Base-by-base conservation (phyloP, 2,329 filamentous ascomycete species). In the Beauveria scarabaeidicola region DNA sequence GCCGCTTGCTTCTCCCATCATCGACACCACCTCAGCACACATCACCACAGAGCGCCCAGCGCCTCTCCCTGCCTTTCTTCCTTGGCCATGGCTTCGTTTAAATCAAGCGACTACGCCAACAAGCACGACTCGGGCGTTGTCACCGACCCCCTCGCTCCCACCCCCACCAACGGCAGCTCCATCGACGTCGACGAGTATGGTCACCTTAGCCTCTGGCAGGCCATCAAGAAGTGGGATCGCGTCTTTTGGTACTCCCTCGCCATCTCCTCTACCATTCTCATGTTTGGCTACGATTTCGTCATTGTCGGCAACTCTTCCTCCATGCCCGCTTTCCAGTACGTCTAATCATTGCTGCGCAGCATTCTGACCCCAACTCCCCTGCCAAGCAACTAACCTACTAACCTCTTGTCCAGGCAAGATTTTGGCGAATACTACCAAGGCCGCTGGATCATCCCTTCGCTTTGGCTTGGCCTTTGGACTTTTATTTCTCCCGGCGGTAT, bases 381-480 rank as follows among this genome's bases (percentile, higher is more conserved):
- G 46, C 48, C 51, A 41, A 23, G 6, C 51, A 21, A 41, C 51
- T n/a, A 27, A 25, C 32, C 23, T 40, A 54, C 15, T 17, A 41
- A 11, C 15, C 38, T 23, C 25, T 13, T 15, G 21, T 19, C 25
- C 29, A 69, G 66, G 58, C 59, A 47, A n/a, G 70, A 74, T 52
- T 77, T 72, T 57, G 74, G 73, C 47, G 63, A 66, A 21, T 62
- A 64, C 2, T 66, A 69, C 43, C 60, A 70, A 13, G 65, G 63
- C n/a, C 58, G 65, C 32, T 69, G 69, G 44, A 76, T 73, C 43
- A 70, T 76, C 21, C 75, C 77, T 0, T 74, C 74, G 1, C 65
- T 72, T 21, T 78, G 76, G 76, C 68, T 78, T 8, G 72, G 74
- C 1, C 67, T 79, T 15, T 78, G 76, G 76, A 74, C 72, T 47